A percentile compares a stretch with the other conserved stretches of the same genome.
phyloP scores from a whole-genome alignment of 2,329 filamentous ascomycete species.

The Monosporascus sp. region DNA sequence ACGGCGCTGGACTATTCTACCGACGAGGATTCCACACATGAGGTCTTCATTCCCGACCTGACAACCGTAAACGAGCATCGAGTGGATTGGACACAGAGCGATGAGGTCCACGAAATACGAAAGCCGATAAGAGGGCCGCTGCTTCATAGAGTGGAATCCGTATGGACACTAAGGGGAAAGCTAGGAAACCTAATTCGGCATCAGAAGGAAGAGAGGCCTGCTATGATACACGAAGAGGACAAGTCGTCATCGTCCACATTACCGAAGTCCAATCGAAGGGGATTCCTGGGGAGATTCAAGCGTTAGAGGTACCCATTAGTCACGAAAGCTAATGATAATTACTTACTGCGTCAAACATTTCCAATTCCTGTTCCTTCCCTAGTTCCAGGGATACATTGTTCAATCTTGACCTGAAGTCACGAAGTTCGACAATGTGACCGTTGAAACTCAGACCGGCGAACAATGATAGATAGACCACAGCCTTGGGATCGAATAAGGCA shows the following conservation, averaged over 20 bases:
- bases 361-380: too few species aligned
- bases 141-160: conserved; percentile 42
- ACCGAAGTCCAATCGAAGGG: conserved; percentile 28
- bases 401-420: not conserved
- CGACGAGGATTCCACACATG: conserved; percentile 15
- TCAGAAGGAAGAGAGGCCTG: conserved; percentile 17
- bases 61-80: conserved; percentile 29
- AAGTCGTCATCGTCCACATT: conserved; percentile 9
- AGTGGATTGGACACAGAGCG: conserved; percentile 56
- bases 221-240: conserved; percentile 5
- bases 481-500: too few species aligned
- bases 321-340: not conserved
- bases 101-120: conserved; percentile 32
- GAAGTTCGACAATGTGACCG: too few species aligned
- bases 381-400: not conserved
- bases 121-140: conserved; percentile 20
- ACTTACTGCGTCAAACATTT: not conserved
- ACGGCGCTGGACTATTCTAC: not conserved
- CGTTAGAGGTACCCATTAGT: conserved; percentile 15
- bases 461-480: too few species aligned
- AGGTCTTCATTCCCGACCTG: conserved; percentile 19
- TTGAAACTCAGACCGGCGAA: too few species aligned
- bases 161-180: conserved; percentile 42
- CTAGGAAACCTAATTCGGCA: conserved; percentile 29
- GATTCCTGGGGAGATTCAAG: conserved; percentile 41